phyloP scores from a whole-genome alignment of 495 filamentous ascomycete genomes.

The Trichoderma virens region DNA sequence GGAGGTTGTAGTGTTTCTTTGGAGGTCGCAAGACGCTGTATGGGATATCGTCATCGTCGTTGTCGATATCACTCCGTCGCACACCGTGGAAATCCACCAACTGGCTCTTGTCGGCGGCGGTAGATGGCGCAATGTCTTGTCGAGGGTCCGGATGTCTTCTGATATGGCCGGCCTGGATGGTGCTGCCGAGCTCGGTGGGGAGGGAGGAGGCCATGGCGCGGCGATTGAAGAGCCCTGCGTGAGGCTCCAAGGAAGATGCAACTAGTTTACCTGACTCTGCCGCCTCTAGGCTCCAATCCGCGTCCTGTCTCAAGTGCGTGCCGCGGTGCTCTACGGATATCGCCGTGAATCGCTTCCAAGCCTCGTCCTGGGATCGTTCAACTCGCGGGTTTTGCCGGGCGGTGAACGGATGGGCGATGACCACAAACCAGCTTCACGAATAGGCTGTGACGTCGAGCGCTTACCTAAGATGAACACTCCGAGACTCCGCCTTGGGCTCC shows the following conservation, averaged over 20 bases:
- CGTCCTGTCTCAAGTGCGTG: not conserved
- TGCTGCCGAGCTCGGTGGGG: conserved; percentile 59
- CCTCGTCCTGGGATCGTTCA: not conserved
- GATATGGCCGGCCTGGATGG: conserved; percentile 72
- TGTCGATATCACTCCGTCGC: conserved; percentile 17
- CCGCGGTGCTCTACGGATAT: not conserved
- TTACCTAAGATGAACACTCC: conserved; percentile 1
- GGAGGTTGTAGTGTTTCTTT: conserved; percentile 48
- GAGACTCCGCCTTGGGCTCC: not conserved
- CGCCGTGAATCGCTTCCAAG: not conserved
- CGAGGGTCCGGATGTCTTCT: conserved; percentile 55
- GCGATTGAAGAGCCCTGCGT: not conserved
- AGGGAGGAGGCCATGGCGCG: conserved; percentile 30
- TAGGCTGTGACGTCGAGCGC: not conserved
- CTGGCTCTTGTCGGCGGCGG: conserved; percentile 53
- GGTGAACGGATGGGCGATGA: not conserved
- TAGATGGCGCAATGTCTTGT: conserved; percentile 77
- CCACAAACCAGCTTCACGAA: not conserved
- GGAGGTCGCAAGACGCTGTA: conserved; percentile 47
- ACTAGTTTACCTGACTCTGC: not conserved
- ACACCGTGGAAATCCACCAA: conserved; percentile 28
- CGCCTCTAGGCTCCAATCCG: not conserved
- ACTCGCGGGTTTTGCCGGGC: not conserved
- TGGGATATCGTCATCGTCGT: conserved; percentile 44
- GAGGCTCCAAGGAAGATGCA: not conserved